These are phyloP conservation scores for Chenopodium quinoa DNA, from an alignment of 148 eudicot genomes.

Conservation along the genomic window DNA sequence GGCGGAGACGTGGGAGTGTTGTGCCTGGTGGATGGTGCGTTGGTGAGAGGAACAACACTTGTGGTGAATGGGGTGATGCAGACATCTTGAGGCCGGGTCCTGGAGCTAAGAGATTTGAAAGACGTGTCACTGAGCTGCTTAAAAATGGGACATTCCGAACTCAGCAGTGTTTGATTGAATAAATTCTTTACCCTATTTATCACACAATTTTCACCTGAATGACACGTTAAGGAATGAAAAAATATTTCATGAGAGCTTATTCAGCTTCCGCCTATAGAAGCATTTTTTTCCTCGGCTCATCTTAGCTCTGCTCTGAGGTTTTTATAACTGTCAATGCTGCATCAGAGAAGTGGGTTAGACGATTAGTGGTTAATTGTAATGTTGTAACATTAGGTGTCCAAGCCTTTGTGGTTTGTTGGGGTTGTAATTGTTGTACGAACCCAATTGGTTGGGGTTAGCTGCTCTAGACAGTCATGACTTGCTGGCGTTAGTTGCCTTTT, in stretches of 20 bases:
- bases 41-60: slow-evolving; percentile 51
- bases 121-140: slow-evolving; percentile 43
- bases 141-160: slow-evolving; percentile 44
- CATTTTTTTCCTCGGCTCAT: slow-evolving; percentile 1
- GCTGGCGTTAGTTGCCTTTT: not conserved
- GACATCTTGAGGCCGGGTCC: slow-evolving; percentile 75
- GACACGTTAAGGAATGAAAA: not conserved
- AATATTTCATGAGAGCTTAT: not conserved
- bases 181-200: slow-evolving; percentile 6
- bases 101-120: slow-evolving; percentile 74
- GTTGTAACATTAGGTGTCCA: not conserved
- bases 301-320: not conserved
- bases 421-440: not conserved
- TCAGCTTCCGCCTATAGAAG: not conserved
- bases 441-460: not conserved
- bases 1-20: slow-evolving; percentile 50
- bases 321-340: not conserved
- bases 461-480: not conserved
- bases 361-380: not conserved
- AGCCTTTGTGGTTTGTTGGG: not conserved
- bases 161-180: slow-evolving; percentile 57
- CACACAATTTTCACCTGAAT: not conserved
- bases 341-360: not conserved
- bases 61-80: slow-evolving; percentile 84
- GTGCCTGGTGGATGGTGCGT: slow-evolving; percentile 97